These are phyloP conservation scores for Lithohypha guttulata DNA, from an alignment of 2,329 filamentous ascomycete species.

Conservation along the genomic window DNA sequence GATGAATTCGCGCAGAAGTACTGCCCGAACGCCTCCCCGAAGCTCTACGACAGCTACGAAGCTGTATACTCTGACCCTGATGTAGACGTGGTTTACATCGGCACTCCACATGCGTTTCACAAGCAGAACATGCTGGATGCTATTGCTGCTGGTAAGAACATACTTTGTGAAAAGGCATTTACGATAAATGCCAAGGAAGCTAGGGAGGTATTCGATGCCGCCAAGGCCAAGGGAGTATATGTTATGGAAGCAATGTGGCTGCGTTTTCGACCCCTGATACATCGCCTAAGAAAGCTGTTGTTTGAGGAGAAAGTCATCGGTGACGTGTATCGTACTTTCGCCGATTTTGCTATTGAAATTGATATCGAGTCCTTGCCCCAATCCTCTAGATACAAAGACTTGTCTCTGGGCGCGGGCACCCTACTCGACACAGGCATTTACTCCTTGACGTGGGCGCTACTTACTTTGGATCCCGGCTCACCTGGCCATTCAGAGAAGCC, in stretches of 20 bases:
- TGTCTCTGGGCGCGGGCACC: conserved; percentile 65
- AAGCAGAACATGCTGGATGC: conserved; percentile 81
- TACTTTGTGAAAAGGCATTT: conserved; percentile 83
- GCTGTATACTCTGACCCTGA: conserved; percentile 19
- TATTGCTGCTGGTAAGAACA: conserved; percentile 71
- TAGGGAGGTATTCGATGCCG: conserved; percentile 59
- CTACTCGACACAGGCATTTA: conserved; percentile 81
- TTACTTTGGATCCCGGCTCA: conserved; percentile 64
- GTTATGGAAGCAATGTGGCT: conserved; percentile 70
- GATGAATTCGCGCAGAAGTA: conserved; percentile 29
- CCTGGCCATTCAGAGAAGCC: conserved; percentile 54
- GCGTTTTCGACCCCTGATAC: conserved; percentile 71
- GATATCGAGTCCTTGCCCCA: conserved; percentile 11
- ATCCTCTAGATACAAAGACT: conserved; percentile 52
- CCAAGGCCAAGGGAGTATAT: conserved; percentile 61
- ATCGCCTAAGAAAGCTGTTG: conserved; percentile 49
- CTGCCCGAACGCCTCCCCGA: conserved; percentile 11
- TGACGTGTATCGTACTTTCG: conserved; percentile 44
- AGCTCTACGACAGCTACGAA: conserved; percentile 14
- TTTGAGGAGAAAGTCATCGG: conserved; percentile 41
- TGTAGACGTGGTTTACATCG: conserved; percentile 25
- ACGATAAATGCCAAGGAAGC: conserved; percentile 73
- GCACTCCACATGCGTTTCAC: conserved; percentile 63
- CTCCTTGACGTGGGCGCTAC: conserved; percentile 81
- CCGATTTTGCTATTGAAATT: conserved; percentile 34